These are phyloP conservation scores for Candida ortonii DNA, from an alignment of 805 yeast genomes.

Conservation along the genomic window DNA sequence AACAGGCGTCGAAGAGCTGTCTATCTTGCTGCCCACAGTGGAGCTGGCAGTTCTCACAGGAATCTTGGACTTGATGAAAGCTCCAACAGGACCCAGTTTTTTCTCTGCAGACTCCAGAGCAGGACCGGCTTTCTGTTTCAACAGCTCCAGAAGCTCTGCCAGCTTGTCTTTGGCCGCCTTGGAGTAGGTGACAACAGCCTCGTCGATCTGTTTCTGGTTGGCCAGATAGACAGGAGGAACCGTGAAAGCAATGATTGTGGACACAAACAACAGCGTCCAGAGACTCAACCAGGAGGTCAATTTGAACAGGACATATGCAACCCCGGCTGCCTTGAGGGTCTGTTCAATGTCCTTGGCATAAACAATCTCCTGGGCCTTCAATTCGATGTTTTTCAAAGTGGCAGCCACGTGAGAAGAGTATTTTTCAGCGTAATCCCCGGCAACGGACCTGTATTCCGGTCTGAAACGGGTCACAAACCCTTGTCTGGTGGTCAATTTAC, in stretches of 20 bases:
- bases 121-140: constrained; percentile 51
- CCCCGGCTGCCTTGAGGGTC: constrained; percentile 70
- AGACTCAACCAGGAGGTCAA: constrained; percentile 74
- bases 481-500: constrained; percentile 69
- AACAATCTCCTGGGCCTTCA: constrained; percentile 51
- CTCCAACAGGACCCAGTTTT: constrained; percentile 66
- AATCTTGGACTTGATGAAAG: constrained; percentile 52
- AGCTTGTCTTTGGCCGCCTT: constrained; percentile 51
- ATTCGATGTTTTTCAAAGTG: constrained; percentile 49
- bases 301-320: constrained; percentile 62
- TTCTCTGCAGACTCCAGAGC: constrained; percentile 53
- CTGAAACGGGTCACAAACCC: constrained; percentile 79
- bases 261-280: constrained; percentile 58
- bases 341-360: constrained; percentile 69
- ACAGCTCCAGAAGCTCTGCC: constrained; percentile 37
- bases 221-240: constrained; percentile 70
- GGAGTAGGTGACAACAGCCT: constrained; percentile 46
- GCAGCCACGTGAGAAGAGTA: constrained; percentile 36
- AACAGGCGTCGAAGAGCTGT: constrained; percentile 12
- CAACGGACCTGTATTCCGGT: constrained; percentile 46
- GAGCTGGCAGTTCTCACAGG: constrained; percentile 71
- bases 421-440: constrained; percentile 28
- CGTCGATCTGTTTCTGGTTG: constrained; percentile 77
- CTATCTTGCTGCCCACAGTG: constrained; percentile 61
- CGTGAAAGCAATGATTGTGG: constrained; percentile 64